Base-by-base conservation (phyloP, 2,329 filamentous ascomycete genomes). In the Aspergillus viridinutans region DNA sequence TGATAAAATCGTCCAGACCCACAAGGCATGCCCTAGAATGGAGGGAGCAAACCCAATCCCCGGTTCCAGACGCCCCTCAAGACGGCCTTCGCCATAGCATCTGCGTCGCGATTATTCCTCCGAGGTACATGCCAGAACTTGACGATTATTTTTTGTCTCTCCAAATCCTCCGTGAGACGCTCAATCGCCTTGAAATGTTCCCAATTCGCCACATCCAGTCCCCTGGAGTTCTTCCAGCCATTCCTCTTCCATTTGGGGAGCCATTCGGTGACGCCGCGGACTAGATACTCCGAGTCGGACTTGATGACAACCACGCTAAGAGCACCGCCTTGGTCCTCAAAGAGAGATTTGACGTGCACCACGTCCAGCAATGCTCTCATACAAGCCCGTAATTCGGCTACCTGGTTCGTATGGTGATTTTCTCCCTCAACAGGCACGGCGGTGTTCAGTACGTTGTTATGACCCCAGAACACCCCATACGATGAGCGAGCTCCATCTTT, bases 161-260 rank as follows among this genome's bases (percentile, higher is more conserved):
- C 43, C 21, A 23, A 47, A 47, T 5, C 9, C 21, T 47, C 21
- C 4, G 14, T 47, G 21, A 25, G 12, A 21, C 3, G 20, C 21
- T 23, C 21, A 23, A 47, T 45, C 5, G 21, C 21, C 43, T 20
- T 50, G 8, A 26, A 57, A 49, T 14, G 42, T 3, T 8, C 4
- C 4, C 8, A 20, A 9, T 26, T 57, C 38, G 9, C 32, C 10
- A 57, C 50, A 9, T 3, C 43, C n/a, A 32, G 25, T 2, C 54
- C 54, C 10, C 21, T n/a, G 2, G 7, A 21, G 32, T 42, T 56
- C 50, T 35, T 56, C 50, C 50, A 56, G 7, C 43, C 42, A 43
- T 56, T 52, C 2, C 12, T 45, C 43, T 53, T 52, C 54, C 54
- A 56, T n/a, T 53, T 56, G n/a, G 42, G 49, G 4, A 56, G 21